Evolutionary conservation across 768 basidiomycete genomes (phyloP).

Genomic region (Amanita inopinata): DNA sequence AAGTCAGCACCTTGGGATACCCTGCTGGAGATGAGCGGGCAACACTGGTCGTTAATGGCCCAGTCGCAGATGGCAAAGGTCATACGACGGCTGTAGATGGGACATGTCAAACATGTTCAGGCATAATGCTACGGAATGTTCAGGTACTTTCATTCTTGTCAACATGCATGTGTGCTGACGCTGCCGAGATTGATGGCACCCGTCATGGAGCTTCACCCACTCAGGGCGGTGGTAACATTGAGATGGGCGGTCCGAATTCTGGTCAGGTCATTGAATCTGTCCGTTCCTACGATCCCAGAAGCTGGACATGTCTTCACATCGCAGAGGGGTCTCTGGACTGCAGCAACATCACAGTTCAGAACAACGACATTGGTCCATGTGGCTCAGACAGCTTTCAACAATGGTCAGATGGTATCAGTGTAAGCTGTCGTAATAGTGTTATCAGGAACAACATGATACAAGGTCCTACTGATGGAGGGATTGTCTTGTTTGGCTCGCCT

Average conservation of each 20-base stretch:
- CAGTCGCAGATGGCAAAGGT: constrained; percentile 48
- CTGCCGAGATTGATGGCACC: constrained; percentile 59
- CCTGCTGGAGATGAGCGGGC: constrained; percentile 62
- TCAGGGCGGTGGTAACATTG: constrained; percentile 67
- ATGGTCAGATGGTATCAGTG: constrained; percentile 80
- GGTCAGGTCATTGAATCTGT: constrained; percentile 73
- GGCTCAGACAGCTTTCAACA: constrained; percentile 53
- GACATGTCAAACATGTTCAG: constrained; percentile 46
- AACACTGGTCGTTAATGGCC: constrained; percentile 57
- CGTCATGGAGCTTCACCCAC: constrained; percentile 44
- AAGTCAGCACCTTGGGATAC: constrained; percentile 74
- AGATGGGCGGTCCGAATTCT: constrained; percentile 71
- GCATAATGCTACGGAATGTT: constrained; percentile 58
- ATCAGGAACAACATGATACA: constrained; percentile 63
- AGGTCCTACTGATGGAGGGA: constrained; percentile 71
- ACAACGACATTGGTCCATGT: constrained; percentile 79
- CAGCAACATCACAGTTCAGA: constrained; percentile 53
- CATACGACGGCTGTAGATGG: constrained; percentile 71
- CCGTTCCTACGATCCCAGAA: constrained; percentile 62
- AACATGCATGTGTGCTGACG: neutral
- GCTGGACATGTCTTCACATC: constrained; percentile 80
- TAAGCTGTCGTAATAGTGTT: constrained; percentile 53
- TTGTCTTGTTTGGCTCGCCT: constrained; percentile 69
- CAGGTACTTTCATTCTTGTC: constrained; percentile 33
- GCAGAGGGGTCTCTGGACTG: constrained; percentile 60